Evolutionary conservation across 495 filamentous ascomycete species (phyloP).

Genomic region (Penicillium dipodomyicola): DNA sequence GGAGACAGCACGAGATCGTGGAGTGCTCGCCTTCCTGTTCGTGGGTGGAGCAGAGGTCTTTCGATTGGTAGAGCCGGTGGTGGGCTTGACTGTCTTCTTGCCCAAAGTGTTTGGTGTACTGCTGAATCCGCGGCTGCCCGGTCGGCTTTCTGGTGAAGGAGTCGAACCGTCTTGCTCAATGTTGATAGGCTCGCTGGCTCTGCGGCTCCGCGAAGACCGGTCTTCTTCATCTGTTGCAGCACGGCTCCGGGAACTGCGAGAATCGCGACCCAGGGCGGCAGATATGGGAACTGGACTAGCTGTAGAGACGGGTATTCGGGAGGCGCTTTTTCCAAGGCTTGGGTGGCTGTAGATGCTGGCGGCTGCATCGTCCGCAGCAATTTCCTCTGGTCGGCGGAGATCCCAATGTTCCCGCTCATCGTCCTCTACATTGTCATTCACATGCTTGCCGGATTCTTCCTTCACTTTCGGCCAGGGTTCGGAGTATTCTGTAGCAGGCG

Average conservation of each 20-base stretch:
- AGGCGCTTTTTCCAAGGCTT: conserved; percentile 52
- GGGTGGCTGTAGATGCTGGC: conserved; percentile 44
- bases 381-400: conserved; percentile 76
- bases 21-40: conserved; percentile 36
- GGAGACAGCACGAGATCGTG: conserved; percentile 39
- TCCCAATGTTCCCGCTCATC: conserved; percentile 58
- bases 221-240: conserved; percentile 48
- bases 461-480: conserved; percentile 42
- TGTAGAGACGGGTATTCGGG: conserved; percentile 81
- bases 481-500: conserved; percentile 32
- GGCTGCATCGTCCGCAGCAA: conserved; percentile 60
- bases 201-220: conserved; percentile 59
- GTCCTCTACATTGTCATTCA: conserved; percentile 31
- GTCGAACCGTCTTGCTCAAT: conserved; percentile 53
- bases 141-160: conserved; percentile 42
- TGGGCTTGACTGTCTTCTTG: conserved; percentile 44
- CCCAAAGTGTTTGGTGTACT: conserved; percentile 31
- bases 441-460: conserved; percentile 43
- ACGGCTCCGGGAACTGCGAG: conserved; percentile 62
- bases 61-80: conserved; percentile 38
- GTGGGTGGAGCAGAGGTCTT: conserved; percentile 44
- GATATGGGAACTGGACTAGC: conserved; percentile 69
- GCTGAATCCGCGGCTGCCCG: conserved; percentile 41
- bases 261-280: conserved; percentile 62
- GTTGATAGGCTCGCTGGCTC: conserved; percentile 69